Evolutionary conservation across 768 basidiomycete genomes (phyloP).

Genomic region (Auriscalpium microsporum): DNA sequence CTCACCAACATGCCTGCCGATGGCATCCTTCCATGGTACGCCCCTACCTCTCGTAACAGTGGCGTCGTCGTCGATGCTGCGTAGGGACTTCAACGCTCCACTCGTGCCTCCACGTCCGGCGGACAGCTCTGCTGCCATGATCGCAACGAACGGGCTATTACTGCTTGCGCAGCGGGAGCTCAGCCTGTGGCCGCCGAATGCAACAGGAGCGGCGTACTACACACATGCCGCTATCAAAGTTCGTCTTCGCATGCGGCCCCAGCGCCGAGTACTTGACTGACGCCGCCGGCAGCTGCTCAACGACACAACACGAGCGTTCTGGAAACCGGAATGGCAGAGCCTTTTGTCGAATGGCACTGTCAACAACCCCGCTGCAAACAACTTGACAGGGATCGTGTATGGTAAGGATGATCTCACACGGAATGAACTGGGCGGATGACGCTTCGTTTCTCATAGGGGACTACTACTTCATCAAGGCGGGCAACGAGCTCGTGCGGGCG

Average conservation of each 20-base stretch:
- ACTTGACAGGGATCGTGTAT: constrained; percentile 53
- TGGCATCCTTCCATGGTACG: constrained; percentile 60
- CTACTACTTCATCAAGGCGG: constrained; percentile 53
- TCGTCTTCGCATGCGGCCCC: constrained; percentile 1
- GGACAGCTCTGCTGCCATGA: constrained; percentile 63
- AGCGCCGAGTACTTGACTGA: neutral
- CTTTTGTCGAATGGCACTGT: constrained; percentile 61
- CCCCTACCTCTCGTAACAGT: neutral
- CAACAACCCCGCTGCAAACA: constrained; percentile 45
- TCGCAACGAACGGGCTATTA: constrained; percentile 52
- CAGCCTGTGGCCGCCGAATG: constrained; percentile 24
- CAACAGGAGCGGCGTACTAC: constrained; percentile 30
- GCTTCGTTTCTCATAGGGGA: constrained; percentile 33
- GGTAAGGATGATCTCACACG: constrained; percentile 23
- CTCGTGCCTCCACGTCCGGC: constrained; percentile 47
- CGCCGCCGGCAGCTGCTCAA: constrained; percentile 1
- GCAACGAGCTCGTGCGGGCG: constrained; percentile 41
- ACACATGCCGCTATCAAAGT: constrained; percentile 42
- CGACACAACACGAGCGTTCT: constrained; percentile 19
- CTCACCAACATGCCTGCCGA: constrained; percentile 47
- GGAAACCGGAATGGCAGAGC: constrained; percentile 55
- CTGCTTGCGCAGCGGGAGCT: constrained; percentile 39
- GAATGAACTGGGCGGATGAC: neutral
- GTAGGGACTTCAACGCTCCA: constrained; percentile 70
- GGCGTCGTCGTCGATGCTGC: neutral